Evolutionary conservation across 208 protist species (phyloP), one percentile per base, ranked within the genome.

Genomic region (Perkinsela sp.): DNA sequence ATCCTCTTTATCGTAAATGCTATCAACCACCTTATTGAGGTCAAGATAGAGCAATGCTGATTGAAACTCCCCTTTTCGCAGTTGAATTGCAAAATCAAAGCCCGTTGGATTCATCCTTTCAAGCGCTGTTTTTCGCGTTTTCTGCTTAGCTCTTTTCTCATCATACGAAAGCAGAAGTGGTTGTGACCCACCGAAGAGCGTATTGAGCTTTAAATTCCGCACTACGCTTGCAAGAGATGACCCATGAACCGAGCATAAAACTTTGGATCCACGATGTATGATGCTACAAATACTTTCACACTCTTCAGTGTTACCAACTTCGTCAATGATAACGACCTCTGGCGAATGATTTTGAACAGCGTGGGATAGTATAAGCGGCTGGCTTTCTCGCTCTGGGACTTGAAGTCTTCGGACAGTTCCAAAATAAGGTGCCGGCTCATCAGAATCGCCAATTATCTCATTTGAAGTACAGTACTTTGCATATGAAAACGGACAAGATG

Each of bases 211-310:
- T 22, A 57, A 57, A 22, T 57, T 57, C 22, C 40, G 40, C 6
- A 57, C 40, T n/a, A 57, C 40, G 40, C 40, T 22, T n/a, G 40
- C 40, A n/a, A 57, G 22, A 57, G 40, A 57, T 22, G 13, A 57
- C 22, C 40, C 40, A 57, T 57, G 40, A n/a, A 57, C 40, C 40
- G 40, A 57, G 40, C 40, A 57, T n/a, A 57, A 22, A 57, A 57
- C 40, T 22, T 57, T 57, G 22, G 40, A n/a, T 57, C 40, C 40
- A 6, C 40, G 40, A 22, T 57, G 40, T n/a, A 57, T 57, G 40
- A 57, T 57, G 40, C 40, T 57, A 57, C 40, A 57, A 57, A 57
- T 57, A 6, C 40, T 22, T 57, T 57, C 40, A 57, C 40, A 57
- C 40, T 57, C 40, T 57, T 57, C 40, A 22, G 40, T 57, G 40